Conservation (phyloP, 192 early-diverging fungal genomes). For the Backusella sp. region DNA sequence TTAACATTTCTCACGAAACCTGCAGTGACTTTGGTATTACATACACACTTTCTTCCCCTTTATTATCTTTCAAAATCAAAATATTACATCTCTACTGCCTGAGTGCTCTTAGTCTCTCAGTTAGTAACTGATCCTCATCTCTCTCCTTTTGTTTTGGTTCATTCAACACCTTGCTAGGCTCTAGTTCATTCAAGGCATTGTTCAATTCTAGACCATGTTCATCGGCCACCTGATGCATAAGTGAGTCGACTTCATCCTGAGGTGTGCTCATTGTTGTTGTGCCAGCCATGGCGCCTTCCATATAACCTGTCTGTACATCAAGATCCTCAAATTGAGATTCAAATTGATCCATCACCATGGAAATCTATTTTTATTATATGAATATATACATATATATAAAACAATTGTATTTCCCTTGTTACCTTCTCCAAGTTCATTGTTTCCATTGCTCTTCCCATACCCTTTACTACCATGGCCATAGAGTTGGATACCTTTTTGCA, state of each 20-base stretch:
- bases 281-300: constrained; percentile 91
- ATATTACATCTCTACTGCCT: constrained; percentile 31
- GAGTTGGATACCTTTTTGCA: constrained; percentile 61
- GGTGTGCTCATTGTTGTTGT: constrained; percentile 87
- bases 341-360: constrained; percentile 98
- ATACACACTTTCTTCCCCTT: too few relatives aligned
- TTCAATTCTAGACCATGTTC: constrained; percentile 92
- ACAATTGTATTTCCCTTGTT: neutral
- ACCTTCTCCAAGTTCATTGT: constrained; percentile 97
- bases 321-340: constrained; percentile 96
- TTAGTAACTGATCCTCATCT: constrained; percentile 44
- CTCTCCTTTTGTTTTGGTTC: constrained; percentile 39
- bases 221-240: constrained; percentile 97
- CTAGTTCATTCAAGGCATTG: constrained; percentile 56
- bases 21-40: too few relatives aligned
- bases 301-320: constrained; percentile 96
- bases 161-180: constrained; percentile 40
- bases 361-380: constrained; percentile 57
- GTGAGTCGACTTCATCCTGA: constrained; percentile 85
- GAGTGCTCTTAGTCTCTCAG: constrained; percentile 45
- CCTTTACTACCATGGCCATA: constrained; percentile 88
- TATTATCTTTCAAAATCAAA: neutral
- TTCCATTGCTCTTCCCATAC: constrained; percentile 93
- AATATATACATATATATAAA: neutral
- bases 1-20: neutral